These are phyloP conservation scores for Coffea eugenioides DNA, from an alignment of 257 asterid species.

Conservation along the genomic window DNA sequence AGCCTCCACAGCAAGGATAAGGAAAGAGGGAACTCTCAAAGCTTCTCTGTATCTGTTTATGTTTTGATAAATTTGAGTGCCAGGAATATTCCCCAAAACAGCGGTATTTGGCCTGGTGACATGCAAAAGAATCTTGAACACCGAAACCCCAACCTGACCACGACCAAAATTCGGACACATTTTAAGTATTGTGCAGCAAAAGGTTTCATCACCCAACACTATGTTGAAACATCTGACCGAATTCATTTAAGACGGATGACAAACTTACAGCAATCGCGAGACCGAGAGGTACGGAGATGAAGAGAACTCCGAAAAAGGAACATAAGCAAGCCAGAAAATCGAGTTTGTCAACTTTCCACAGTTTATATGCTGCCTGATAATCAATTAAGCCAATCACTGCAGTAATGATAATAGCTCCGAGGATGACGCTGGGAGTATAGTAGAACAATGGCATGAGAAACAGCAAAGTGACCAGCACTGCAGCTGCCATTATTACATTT, in stretches of 20 bases:
- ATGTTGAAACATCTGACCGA: background rate
- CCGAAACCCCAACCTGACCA: conserved; percentile 81
- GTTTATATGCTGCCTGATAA: conserved; percentile 58
- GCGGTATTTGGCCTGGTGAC: conserved; percentile 88
- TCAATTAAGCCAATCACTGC: conserved; percentile 92
- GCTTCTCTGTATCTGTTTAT: conserved; percentile 68
- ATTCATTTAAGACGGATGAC: background rate
- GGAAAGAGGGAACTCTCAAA: conserved; percentile 63
- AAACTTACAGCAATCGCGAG: conserved; percentile 85
- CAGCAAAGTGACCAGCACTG: conserved; percentile 72
- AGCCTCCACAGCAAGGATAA: conserved; percentile 68
- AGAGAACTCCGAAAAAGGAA: conserved; percentile 88
- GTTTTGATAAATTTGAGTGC: conserved; percentile 76
- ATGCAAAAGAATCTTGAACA: conserved; percentile 83
- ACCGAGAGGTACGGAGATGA: conserved; percentile 94
- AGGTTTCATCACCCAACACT: background rate
- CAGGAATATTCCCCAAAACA: conserved; percentile 71
- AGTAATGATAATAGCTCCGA: conserved; percentile 85
- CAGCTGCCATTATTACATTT: conserved; percentile 75
- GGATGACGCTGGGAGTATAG: conserved; percentile 79
- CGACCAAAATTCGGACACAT: background rate
- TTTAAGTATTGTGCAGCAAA: background rate
- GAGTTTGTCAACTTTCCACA: conserved; percentile 95
- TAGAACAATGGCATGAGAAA: conserved; percentile 91
- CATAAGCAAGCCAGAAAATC: conserved; percentile 83